Evolutionary conservation across 1,284 basidiomycete species (phyloP), one percentile per base, ranked within the genome.

Genomic region (Kwoniella shivajii): DNA sequence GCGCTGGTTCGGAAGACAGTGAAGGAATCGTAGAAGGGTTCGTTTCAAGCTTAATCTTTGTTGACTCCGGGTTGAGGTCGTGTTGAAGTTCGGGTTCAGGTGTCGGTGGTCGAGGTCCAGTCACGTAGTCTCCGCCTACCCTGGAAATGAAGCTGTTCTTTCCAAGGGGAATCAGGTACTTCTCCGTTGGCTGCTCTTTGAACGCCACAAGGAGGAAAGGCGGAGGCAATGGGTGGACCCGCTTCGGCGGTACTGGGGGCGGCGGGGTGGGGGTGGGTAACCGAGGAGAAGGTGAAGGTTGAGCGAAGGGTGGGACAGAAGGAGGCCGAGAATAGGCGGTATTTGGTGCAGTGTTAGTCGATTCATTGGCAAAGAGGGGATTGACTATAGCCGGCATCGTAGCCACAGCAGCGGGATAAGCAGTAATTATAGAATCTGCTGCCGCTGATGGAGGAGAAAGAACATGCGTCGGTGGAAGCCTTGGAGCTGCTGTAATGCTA

Each of bases 201-300:
- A 76, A 76, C 1, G 73, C 69, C 0, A 76, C 38, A 14, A 75
- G 66, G 2, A 76, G 62, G 56, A 76, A 76, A 1, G 71, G 68
- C 5, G 73, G 69, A 7, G 69, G 66, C 6, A 60, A 48, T 0
- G 70, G 72, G 38, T 71, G 69, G 0, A 60, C 57, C 2, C 66
- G 64, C 31, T 61, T 53, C 3, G 65, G 67, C 22, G 66, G 65
- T 11, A 56, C 46, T 16, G 60, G 59, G 0, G 61, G 60, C 0
- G 60, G 58, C 16, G 43, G 48, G 16, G 34, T 33, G 14, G 48
- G 55, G 13, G 49, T 51, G 4, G 13, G 43, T 45, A n/a, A 29
- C 5, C 16, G 24, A 4, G 6, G 26, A 31, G 30, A 16, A 7
- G 41, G 41, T 16, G 41, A 26, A 45, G 46, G 50, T 43, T 41